Percentiles rank a stretch among this genome's conserved stretches.
Evolutionary conservation across 2,329 filamentous ascomycete species (phyloP).

Genomic region (Trichoderma breve): DNA sequence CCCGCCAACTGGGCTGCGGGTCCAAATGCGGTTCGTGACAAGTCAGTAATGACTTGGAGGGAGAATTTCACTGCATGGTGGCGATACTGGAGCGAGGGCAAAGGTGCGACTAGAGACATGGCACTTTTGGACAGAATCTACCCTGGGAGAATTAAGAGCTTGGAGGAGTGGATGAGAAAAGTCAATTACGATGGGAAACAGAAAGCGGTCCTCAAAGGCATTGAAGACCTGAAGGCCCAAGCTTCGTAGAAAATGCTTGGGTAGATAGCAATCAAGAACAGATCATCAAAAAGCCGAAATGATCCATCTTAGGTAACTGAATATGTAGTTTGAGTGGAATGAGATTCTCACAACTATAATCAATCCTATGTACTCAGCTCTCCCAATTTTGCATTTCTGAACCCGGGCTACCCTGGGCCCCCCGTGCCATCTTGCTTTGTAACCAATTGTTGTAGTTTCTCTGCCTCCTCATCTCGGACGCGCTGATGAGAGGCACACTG

Average conservation of each 20-base stretch:
- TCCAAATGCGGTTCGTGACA: not conserved
- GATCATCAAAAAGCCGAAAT: not conserved
- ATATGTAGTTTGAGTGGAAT: not conserved
- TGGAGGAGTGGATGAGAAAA: not conserved
- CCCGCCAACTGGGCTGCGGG: not conserved
- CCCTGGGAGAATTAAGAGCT: not conserved
- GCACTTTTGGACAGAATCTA: not conserved
- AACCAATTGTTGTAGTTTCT: fast-evolving
- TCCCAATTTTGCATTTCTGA: not conserved
- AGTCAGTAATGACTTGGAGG: not conserved
- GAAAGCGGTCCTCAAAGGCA: not conserved
- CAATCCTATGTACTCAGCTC: not conserved
- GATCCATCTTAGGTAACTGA: too few relatives aligned
- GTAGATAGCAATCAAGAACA: not conserved
- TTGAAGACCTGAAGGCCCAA: not conserved
- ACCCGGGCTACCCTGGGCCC: not conserved
- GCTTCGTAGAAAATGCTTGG: not conserved
- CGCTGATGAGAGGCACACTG: not conserved
- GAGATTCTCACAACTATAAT: not conserved
- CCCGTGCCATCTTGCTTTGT: not conserved
- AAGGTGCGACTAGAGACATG: not conserved
- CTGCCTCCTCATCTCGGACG: not conserved
- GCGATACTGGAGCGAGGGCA: not conserved
- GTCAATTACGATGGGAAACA: not conserved
- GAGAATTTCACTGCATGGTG: not conserved